A percentile compares a stretch with the other conserved stretches of the same genome.
phyloP scores from a whole-genome alignment of 1,284 basidiomycete species.

The Trichosporon asahii region DNA sequence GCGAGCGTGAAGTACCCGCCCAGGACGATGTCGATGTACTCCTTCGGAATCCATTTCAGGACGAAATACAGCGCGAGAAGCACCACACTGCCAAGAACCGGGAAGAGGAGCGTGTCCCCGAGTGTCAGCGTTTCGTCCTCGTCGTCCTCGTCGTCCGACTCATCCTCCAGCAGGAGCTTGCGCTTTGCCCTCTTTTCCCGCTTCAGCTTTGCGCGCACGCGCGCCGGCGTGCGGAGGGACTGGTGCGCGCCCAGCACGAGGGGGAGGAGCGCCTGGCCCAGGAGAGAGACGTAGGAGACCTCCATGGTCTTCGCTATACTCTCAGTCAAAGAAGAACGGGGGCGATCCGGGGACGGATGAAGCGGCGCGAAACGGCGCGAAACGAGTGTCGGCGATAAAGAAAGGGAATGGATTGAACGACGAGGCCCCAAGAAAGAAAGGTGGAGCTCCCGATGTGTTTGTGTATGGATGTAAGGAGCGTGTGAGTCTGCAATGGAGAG shows the following conservation, averaged over 20 bases:
- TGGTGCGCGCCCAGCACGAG: slow-evolving; percentile 51
- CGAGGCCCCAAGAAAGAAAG: neutral
- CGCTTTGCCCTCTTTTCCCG: slow-evolving; percentile 22
- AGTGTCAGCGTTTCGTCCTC: slow-evolving; percentile 46
- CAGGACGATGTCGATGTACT: slow-evolving; percentile 64
- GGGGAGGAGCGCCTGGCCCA: slow-evolving; percentile 45
- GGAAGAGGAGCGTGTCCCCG: slow-evolving; percentile 46
- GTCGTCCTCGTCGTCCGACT: slow-evolving; percentile 38
- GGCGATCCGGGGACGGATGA: too few species aligned
- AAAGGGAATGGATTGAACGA: neutral
- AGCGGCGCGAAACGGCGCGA: too few species aligned
- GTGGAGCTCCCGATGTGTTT: neutral
- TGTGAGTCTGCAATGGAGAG: neutral
- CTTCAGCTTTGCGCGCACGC: slow-evolving; percentile 11
- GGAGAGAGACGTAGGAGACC: slow-evolving; percentile 36
- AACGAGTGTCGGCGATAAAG: neutral
- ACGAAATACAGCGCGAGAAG: slow-evolving; percentile 42
- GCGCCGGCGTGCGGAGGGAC: slow-evolving; percentile 36
- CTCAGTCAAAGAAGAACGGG: too few species aligned
- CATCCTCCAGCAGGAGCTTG: slow-evolving; percentile 29
- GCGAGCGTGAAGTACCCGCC: slow-evolving; percentile 61
- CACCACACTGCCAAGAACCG: slow-evolving; percentile 45
- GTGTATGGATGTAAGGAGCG: neutral
- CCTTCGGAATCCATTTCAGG: slow-evolving; percentile 66
- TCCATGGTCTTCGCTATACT: neutral